A percentile compares a stretch with the other conserved stretches of the same genome.
Evolutionary conservation across 139 green algal genomes (phyloP).

Genomic region (Chlorella sorokiniana): DNA sequence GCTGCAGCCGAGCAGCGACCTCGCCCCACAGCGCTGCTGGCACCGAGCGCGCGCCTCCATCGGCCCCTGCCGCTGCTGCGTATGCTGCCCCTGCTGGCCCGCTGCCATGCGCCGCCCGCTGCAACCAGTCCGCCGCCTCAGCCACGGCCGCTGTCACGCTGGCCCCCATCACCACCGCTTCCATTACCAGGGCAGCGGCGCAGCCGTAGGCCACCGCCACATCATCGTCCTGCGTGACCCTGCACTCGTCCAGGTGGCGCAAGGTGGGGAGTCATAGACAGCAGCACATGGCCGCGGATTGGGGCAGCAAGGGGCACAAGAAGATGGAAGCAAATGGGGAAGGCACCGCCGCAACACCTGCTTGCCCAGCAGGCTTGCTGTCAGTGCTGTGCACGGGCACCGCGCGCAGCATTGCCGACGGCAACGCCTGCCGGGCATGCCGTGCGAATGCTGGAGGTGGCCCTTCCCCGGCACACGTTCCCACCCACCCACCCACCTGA

Average conservation of each 20-base stretch:
- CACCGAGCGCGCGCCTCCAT: neutral
- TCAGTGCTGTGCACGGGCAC: too few relatives aligned
- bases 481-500: conserved; percentile 20
- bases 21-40: neutral
- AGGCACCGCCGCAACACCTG: too few relatives aligned
- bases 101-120: neutral
- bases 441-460: conserved; percentile 4
- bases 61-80: neutral
- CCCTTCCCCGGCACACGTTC: conserved; percentile 51
- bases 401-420: too few relatives aligned
- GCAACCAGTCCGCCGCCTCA: conserved; percentile 23
- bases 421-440: neutral
- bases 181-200: conserved; percentile 54
- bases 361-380: too few relatives aligned
- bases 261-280: neutral
- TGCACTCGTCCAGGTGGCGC: neutral
- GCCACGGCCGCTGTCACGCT: conserved; percentile 33
- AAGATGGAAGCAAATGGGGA: too few relatives aligned
- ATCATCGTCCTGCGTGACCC: conserved; percentile 62
- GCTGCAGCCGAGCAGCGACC: conserved; percentile 39
- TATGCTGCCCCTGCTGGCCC: neutral
- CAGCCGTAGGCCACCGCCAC: conserved; percentile 52
- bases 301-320: neutral
- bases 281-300: neutral
- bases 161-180: conserved; percentile 41